Evolutionary conservation across 768 basidiomycete species (phyloP), one percentile per base, ranked within the genome.

Genomic region (Phaeolepiota aurea): DNA sequence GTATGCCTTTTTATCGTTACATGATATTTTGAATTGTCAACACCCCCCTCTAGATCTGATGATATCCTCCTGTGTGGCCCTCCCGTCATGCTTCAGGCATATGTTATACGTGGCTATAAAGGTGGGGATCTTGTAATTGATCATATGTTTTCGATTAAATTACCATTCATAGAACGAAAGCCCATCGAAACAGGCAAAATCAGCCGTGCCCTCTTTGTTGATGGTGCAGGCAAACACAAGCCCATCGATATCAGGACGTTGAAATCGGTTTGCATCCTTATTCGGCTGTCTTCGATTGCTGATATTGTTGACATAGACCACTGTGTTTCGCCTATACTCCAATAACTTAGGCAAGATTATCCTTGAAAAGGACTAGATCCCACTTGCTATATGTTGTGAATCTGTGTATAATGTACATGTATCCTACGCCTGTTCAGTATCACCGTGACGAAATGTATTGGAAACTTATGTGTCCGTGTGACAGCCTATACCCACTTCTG

Each of bases 51-150:
- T 37, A 45, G 44, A 3, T 23, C 15, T n/a, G 40, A 45, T 32
- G 44, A 16, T 10, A 37, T 45, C 28, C 20, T 37, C 23, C 16
- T 41, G 22, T 45, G 44, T 23, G 44, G 35, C 28, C 25, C 20
- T 3, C 44, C 44, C 14, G 25, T 41, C 7, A 41, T 41, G 44
- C 44, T 45, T 7, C 44, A 45, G 37, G 44, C 44, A 19, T 45
- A 40, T 23, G 34, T 41, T 19, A 30, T 41, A 15, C 32, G 15
- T 19, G 44, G 28, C 12, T 35, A 36, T 21, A 18, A 40, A 45
- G 44, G 44, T 41, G 12, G 21, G 39, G 25, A 18, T 22, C 14
- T 23, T 28, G 25, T 28, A n/a, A 7, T n/a, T n/a, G n/a, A n/a
- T n/a, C n/a, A n/a, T n/a, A n/a, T 7, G 25, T n/a, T n/a, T 28